Evolutionary conservation across 2,329 filamentous ascomycete species (phyloP).

Genomic region (Beauveria pseudobassiana): DNA sequence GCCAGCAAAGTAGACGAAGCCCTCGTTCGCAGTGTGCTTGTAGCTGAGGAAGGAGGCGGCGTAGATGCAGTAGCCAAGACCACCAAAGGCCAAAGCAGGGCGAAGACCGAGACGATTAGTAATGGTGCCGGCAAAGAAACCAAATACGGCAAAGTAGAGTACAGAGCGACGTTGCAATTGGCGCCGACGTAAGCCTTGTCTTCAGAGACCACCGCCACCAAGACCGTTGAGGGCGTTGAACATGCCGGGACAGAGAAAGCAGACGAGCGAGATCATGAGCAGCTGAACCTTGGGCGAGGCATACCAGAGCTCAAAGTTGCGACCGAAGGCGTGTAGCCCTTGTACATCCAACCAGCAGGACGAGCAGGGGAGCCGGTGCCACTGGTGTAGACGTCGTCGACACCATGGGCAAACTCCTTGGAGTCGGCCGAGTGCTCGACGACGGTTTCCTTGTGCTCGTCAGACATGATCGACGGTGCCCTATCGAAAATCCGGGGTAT

Average conservation of each 20-base stretch:
- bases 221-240: constrained; percentile 61
- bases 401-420: neutral
- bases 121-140: constrained; percentile 67
- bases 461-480: constrained; percentile 7
- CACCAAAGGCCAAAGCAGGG: constrained; percentile 61
- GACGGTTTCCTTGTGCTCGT: constrained; percentile 6
- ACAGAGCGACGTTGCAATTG: constrained; percentile 57
- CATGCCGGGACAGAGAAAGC: constrained; percentile 64
- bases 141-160: constrained; percentile 61
- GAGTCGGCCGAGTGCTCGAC: constrained; percentile 10
- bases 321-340: constrained; percentile 45
- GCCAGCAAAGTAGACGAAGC: constrained; percentile 71
- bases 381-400: neutral
- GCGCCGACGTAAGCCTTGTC: constrained; percentile 3
- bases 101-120: constrained; percentile 70
- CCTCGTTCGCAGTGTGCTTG: constrained; percentile 58
- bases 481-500: constrained; percentile 9
- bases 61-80: constrained; percentile 71
- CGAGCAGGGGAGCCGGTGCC: constrained; percentile 19
- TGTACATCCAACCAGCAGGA: constrained; percentile 61
- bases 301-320: constrained; percentile 50
- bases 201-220: constrained; percentile 52
- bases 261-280: constrained; percentile 51
- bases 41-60: constrained; percentile 63
- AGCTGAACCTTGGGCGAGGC: constrained; percentile 68